phyloP scores from a whole-genome alignment of 768 basidiomycete genomes.

The Flagelloscypha sp. region DNA sequence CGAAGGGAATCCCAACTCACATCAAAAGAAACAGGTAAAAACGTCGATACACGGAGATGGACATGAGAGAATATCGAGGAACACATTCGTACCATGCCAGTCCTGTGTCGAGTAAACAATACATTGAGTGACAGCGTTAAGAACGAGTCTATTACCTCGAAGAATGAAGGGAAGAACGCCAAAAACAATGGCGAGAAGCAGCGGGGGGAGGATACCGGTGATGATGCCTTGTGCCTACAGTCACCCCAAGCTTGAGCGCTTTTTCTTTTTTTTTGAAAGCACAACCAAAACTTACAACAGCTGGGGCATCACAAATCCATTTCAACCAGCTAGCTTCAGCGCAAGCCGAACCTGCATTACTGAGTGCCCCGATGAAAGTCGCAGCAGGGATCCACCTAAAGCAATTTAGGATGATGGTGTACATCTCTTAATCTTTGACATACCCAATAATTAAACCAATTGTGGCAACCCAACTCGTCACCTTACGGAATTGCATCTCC shows the following conservation, averaged over 20 bases:
- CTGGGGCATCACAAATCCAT: constrained; percentile 49
- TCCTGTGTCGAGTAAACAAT: constrained; percentile 19
- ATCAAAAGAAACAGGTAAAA: constrained; percentile 61
- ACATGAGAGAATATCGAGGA: constrained; percentile 59
- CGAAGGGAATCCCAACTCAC: constrained; percentile 18
- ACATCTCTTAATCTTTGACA: no score
- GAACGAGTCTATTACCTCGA: constrained; percentile 28
- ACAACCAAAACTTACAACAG: constrained; percentile 15
- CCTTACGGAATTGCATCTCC: constrained; percentile 48
- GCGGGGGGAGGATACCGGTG: constrained; percentile 59
- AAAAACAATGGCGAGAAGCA: constrained; percentile 55
- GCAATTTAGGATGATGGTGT: no score
- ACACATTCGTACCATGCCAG: constrained; percentile 66
- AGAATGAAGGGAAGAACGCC: constrained; percentile 51
- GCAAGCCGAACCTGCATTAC: constrained; percentile 50
- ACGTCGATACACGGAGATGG: constrained; percentile 63
- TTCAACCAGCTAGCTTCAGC: constrained; percentile 45
- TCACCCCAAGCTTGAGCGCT: constrained; percentile 22
- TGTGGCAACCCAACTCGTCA: constrained; percentile 48
- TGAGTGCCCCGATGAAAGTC: constrained; percentile 55
- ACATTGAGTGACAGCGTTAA: background rate
- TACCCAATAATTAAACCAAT: constrained; percentile 51
- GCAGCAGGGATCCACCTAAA: constrained; percentile 66
- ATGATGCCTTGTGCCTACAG: constrained; percentile 47
- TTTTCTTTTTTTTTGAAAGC: background rate